phyloP scores from a whole-genome alignment of 2,329 filamentous ascomycete species.

The Colletotrichum lindemuthianum region DNA sequence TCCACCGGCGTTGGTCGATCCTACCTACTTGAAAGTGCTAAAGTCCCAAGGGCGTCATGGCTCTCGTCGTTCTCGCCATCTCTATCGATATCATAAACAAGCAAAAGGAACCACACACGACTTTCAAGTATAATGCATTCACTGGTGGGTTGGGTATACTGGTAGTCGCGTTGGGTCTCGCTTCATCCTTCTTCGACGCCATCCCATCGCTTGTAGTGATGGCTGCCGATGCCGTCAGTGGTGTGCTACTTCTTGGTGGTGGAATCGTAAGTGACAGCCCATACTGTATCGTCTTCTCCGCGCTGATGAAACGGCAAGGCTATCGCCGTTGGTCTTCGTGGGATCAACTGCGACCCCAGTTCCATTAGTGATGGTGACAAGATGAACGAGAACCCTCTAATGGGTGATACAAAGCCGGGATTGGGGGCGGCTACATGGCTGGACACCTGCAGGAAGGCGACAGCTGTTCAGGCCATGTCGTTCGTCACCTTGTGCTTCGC shows the following conservation, averaged over 20 bases:
- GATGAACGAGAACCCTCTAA: neutral
- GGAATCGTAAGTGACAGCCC: slow-evolving; percentile 24
- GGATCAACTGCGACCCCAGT: slow-evolving; percentile 11
- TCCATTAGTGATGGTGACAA: accelerated
- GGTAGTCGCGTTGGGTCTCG: slow-evolving; percentile 17
- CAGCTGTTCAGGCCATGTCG: slow-evolving; percentile 28
- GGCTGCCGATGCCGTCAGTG: slow-evolving; percentile 26
- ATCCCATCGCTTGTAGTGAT: slow-evolving; percentile 28
- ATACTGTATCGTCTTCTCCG: neutral
- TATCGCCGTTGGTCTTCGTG: slow-evolving; percentile 20
- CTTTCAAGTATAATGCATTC: slow-evolving; percentile 27
- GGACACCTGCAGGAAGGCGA: slow-evolving; percentile 23
- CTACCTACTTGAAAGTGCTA: neutral
- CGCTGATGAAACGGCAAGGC: slow-evolving; percentile 14
- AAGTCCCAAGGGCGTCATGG: slow-evolving; percentile 26
- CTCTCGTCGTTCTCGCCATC: slow-evolving; percentile 29
- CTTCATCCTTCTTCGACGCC: slow-evolving; percentile 20
- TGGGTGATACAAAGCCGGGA: neutral
- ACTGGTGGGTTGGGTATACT: slow-evolving; percentile 25
- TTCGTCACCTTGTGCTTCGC: slow-evolving; percentile 27
- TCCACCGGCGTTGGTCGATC: neutral
- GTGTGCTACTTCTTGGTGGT: slow-evolving; percentile 24
- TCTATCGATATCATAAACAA: slow-evolving; percentile 19
- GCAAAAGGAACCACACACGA: slow-evolving; percentile 18
- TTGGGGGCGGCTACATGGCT: neutral